These are phyloP conservation scores for Escallonia herrerae DNA, from an alignment of 129 eudicot genomes.

Conservation along the genomic window DNA sequence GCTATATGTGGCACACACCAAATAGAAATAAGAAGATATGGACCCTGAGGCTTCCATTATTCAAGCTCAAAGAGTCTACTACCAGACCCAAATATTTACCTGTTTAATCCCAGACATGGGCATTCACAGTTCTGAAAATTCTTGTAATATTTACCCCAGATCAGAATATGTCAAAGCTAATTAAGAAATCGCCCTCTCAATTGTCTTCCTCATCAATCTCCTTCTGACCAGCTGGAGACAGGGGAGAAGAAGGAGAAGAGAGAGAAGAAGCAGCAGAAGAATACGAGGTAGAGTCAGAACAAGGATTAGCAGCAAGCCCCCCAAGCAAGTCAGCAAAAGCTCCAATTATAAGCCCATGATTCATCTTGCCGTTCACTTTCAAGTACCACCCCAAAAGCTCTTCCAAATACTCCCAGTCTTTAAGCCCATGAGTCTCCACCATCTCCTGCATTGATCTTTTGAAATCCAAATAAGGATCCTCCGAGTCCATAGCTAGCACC, in stretches of 20 bases:
- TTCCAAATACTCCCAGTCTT: constrained; percentile 76
- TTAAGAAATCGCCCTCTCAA: background rate
- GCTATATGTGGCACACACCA: too few species aligned
- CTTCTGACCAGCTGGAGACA: constrained; percentile 21
- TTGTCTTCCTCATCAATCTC: constrained; percentile 22
- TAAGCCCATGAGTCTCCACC: constrained; percentile 71
- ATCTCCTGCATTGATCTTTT: constrained; percentile 88
- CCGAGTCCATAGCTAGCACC: constrained; percentile 57
- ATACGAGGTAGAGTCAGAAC: constrained; percentile 29
- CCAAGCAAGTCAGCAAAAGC: constrained; percentile 78
- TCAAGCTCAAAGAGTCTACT: too few species aligned
- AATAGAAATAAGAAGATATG: too few species aligned
- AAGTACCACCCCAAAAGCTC: constrained; percentile 83
- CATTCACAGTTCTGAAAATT: too few species aligned
- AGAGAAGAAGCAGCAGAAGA: constrained; percentile 48
- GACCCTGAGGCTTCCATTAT: too few species aligned
- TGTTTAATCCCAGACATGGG: too few species aligned
- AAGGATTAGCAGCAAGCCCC: constrained; percentile 31
- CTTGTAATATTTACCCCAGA: background rate
- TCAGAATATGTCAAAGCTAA: background rate
- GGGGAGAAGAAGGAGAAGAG: constrained; percentile 30
- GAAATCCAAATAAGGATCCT: constrained; percentile 75
- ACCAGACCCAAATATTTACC: too few species aligned
- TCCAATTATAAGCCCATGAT: constrained; percentile 68
- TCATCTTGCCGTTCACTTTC: constrained; percentile 63